These are phyloP conservation scores for Cavenderia fasciculata DNA, from an alignment of 78 protist genomes.

Conservation along the genomic window DNA sequence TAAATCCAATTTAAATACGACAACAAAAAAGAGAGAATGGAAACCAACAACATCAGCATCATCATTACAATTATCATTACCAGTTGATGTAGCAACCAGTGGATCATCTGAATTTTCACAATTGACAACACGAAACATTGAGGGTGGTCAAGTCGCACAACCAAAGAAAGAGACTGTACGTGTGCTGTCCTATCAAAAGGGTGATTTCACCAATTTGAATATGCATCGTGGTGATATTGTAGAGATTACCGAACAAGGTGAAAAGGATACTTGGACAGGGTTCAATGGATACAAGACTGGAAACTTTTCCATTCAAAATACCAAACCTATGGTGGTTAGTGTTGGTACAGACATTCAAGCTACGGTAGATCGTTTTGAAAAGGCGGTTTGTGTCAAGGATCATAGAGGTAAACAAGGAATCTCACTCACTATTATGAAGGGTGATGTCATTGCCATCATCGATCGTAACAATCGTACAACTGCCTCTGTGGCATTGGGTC, in stretches of 20 bases:
- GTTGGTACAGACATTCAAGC: neutral
- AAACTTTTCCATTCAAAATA: slow-evolving; percentile 10
- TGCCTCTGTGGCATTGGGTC: neutral
- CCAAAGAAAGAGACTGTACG: slow-evolving; percentile 17
- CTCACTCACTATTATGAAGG: slow-evolving; percentile 29
- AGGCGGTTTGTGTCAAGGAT: slow-evolving; percentile 45
- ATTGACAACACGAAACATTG: slow-evolving; percentile 4
- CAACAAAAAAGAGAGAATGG: neutral
- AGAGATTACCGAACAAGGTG: slow-evolving; percentile 34
- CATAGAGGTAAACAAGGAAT: neutral
- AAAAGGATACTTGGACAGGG: slow-evolving; percentile 26
- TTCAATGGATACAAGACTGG: slow-evolving; percentile 46
- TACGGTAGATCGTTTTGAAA: neutral
- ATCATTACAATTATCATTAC: neutral
- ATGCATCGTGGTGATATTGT: slow-evolving; percentile 44
- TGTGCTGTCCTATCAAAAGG: slow-evolving; percentile 21
- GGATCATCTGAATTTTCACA: slow-evolving; percentile 20
- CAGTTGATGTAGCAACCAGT: neutral
- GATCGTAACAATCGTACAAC: neutral
- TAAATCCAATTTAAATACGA: neutral
- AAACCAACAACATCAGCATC: neutral
- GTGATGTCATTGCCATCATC: slow-evolving; percentile 39
- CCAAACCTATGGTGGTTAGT: slow-evolving; percentile 41
- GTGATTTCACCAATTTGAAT: slow-evolving; percentile 22
- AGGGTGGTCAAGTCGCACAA: neutral